A percentile compares a stretch with the other conserved stretches of the same genome.
Evolutionary conservation across 257 asterid genomes (phyloP).

Genomic region (Anisodus tanguticus): DNA sequence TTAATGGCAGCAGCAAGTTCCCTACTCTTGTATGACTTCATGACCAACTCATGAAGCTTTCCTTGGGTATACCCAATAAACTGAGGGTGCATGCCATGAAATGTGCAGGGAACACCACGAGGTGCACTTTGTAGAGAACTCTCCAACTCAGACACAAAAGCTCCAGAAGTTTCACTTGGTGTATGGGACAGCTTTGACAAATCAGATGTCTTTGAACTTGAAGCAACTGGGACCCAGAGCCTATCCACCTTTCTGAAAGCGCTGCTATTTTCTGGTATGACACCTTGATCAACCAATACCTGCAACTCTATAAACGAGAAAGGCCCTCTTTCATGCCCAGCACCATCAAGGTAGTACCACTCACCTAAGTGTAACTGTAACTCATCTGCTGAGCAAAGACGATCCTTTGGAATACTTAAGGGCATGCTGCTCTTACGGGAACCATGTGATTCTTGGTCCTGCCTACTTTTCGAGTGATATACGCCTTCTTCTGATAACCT

Average conservation of each 20-base stretch:
- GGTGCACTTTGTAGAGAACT: slow-evolving; percentile 37
- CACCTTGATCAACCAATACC: slow-evolving; percentile 80
- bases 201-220: slow-evolving; percentile 45
- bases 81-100: slow-evolving; percentile 85
- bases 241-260: slow-evolving; percentile 81
- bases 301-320: slow-evolving; percentile 77
- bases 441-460: slow-evolving; percentile 62
- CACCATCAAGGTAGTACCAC: slow-evolving; percentile 97
- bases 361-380: slow-evolving; percentile 78
- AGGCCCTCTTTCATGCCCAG: slow-evolving; percentile 98
- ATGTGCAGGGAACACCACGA: slow-evolving; percentile 47
- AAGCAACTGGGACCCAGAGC: slow-evolving; percentile 85
- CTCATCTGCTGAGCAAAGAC: slow-evolving; percentile 71
- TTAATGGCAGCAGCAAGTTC: slow-evolving; percentile 98
- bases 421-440: slow-evolving; percentile 52
- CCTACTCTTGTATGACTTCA: slow-evolving; percentile 96
- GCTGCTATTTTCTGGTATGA: slow-evolving; percentile 75
- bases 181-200: slow-evolving; percentile 43
- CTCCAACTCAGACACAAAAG: slow-evolving; percentile 45
- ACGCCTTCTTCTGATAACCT: slow-evolving; percentile 70
- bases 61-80: slow-evolving; percentile 93
- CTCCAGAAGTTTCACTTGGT: slow-evolving; percentile 35
- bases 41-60: slow-evolving; percentile 94
- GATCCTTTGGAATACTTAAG: slow-evolving; percentile 62
- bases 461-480: slow-evolving; percentile 48